A percentile compares a stretch with the other conserved stretches of the same genome.
phyloP scores from a whole-genome alignment of 495 filamentous ascomycete genomes.

The Talaromyces borbonicus region DNA sequence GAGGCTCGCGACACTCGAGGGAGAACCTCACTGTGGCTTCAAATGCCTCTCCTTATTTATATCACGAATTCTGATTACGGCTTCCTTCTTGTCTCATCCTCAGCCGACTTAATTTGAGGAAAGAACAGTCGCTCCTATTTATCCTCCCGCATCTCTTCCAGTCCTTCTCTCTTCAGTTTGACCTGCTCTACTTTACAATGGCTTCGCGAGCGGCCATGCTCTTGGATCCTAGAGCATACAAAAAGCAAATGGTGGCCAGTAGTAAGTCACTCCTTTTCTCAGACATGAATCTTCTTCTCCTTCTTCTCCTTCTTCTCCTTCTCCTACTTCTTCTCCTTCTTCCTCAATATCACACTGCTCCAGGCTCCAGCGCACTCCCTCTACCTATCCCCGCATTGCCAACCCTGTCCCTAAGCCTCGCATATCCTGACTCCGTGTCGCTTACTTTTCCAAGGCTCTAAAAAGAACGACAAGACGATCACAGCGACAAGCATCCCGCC shows the following conservation, averaged over 20 bases:
- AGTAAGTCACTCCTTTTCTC: conserved; percentile 14
- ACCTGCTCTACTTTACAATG: conserved; percentile 17
- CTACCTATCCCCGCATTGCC: not conserved
- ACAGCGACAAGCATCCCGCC: conserved; percentile 9
- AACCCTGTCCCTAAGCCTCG: not conserved
- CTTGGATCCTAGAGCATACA: conserved; percentile 30
- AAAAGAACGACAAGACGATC: conserved; percentile 10
- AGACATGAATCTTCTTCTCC: not conserved
- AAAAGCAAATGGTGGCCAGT: conserved; percentile 22
- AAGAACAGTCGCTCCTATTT: not conserved
- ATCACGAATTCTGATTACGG: not conserved
- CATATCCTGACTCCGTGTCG: not conserved
- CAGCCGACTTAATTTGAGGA: not conserved
- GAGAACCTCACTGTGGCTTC: conserved; percentile 7
- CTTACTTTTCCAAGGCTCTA: conserved; percentile 9
- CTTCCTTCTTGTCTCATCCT: not conserved
- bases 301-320: not conserved
- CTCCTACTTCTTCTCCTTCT: not conserved
- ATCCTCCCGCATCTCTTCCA: not conserved
- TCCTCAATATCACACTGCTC: not conserved
- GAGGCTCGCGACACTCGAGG: conserved; percentile 3
- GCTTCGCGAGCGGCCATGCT: conserved; percentile 35
- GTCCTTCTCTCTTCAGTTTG: not conserved
- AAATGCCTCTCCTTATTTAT: conserved; percentile 12
- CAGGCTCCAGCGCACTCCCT: conserved; percentile 11